These are phyloP conservation scores for Pleomassaria siparia DNA, from an alignment of 2,329 filamentous ascomycete species.

Conservation along the genomic window DNA sequence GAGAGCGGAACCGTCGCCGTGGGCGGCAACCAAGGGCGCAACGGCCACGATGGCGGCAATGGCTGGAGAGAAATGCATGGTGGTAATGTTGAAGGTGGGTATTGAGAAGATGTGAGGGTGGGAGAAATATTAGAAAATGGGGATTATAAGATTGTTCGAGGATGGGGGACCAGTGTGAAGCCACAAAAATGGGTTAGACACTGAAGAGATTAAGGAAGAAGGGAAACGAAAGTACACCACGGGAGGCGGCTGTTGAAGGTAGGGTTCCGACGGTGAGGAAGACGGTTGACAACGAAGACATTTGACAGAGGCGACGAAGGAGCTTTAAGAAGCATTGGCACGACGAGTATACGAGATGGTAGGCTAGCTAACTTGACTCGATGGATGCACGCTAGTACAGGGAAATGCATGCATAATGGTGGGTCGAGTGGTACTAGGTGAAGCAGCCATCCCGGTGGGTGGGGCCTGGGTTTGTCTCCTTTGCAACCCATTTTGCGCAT, in stretches of 20 bases:
- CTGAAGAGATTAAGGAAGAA: conserved; percentile 26
- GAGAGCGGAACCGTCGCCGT: conserved; percentile 25
- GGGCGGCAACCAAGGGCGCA: conserved; percentile 32
- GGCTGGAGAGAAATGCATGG: conserved; percentile 38
- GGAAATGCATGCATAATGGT: not conserved
- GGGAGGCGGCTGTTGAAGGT: conserved; percentile 1
- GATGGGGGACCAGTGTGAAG: conserved; percentile 39
- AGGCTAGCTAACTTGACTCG: conserved; percentile 5
- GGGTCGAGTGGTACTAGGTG: not conserved
- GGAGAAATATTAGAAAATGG: conserved; percentile 16
- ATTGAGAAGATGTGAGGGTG: not conserved
- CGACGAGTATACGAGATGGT: not conserved
- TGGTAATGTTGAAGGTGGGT: conserved; percentile 6
- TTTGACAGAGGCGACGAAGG: conserved; percentile 10
- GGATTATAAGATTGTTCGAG: conserved; percentile 20
- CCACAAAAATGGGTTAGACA: conserved; percentile 23
- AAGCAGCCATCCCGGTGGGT: not conserved
- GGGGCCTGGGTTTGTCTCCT: not conserved
- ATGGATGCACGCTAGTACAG: conserved; percentile 1
- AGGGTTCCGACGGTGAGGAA: conserved; percentile 6
- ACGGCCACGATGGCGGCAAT: conserved; percentile 33
- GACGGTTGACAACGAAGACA: conserved; percentile 16
- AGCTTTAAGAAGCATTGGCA: conserved; percentile 10
- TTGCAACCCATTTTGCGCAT: not conserved
- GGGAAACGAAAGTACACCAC: conserved; percentile 12